phyloP scores from a whole-genome alignment of 2,329 filamentous ascomycete species.

The Geosmithia flava region DNA sequence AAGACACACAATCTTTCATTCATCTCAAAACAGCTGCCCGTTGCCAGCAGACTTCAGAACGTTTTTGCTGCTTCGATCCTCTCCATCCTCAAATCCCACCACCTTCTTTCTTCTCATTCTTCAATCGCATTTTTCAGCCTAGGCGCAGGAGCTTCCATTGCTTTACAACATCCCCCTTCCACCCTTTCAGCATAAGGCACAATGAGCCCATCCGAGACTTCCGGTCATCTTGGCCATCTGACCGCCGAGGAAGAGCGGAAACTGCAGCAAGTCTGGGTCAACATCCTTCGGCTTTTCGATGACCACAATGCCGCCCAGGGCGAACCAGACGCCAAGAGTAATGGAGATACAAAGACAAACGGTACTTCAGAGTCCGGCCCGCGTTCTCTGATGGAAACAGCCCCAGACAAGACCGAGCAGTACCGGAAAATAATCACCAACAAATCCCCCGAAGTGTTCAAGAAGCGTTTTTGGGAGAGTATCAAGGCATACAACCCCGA shows the following conservation, averaged over 20 bases:
- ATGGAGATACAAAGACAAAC: background rate
- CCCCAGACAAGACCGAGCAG: constrained; percentile 1
- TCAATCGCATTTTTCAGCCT: background rate
- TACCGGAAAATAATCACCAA: constrained; percentile 13
- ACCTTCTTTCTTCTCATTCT: background rate
- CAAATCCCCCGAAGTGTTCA: constrained; percentile 1
- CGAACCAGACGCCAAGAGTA: background rate
- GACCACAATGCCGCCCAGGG: constrained; percentile 3
- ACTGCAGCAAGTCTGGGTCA: constrained; percentile 11
- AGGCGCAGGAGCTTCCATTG: background rate
- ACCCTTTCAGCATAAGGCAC: background rate
- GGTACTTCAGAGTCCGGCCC: background rate
- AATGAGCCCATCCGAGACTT: background rate
- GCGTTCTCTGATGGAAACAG: background rate
- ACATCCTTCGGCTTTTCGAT: constrained; percentile 9
- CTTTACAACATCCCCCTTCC: background rate
- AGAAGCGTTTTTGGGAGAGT: constrained; percentile 4
- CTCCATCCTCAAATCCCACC: background rate
- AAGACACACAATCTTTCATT: background rate
- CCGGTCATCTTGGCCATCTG: constrained; percentile 2
- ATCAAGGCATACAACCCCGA: constrained; percentile 22
- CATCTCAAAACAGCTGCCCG: background rate
- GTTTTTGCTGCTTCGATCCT: no score
- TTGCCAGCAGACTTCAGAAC: background rate
- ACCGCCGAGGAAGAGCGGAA: constrained; percentile 10